Percentiles rank a stretch among this genome's conserved stretches.
Evolutionary conservation across 345 rosid species (phyloP).

Genomic region (Pugionium cornutum): DNA sequence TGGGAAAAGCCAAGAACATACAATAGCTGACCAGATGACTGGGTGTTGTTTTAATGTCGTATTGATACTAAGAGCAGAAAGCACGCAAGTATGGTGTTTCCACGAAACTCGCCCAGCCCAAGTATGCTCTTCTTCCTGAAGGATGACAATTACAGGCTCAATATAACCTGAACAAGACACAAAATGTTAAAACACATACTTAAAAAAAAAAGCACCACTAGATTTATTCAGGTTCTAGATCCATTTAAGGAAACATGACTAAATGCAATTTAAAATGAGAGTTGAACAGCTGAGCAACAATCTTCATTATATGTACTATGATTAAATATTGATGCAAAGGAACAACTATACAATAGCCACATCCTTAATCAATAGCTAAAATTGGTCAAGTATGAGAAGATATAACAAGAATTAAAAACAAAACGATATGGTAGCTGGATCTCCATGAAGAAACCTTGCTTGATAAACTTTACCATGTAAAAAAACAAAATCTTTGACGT

Average conservation of each 20-base stretch:
- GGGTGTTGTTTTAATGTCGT: slow-evolving; percentile 94
- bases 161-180: slow-evolving; percentile 69
- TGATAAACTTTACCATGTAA: slow-evolving; percentile 65
- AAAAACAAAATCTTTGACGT: slow-evolving; percentile 90
- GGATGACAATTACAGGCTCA: slow-evolving; percentile 94
- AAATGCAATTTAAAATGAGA: background rate
- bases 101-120: slow-evolving; percentile 93
- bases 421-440: slow-evolving; percentile 13
- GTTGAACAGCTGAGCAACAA: slow-evolving; percentile 17
- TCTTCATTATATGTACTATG: background rate
- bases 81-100: slow-evolving; percentile 95
- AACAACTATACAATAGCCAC: background rate
- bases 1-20: slow-evolving; percentile 51
- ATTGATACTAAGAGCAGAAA: slow-evolving; percentile 96
- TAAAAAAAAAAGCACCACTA: slow-evolving; percentile 28
- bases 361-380: background rate
- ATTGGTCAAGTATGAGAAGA: background rate
- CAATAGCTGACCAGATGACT: slow-evolving; percentile 93
- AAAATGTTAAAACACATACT: slow-evolving; percentile 33
- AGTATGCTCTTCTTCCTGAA: slow-evolving; percentile 90
- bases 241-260: slow-evolving; percentile 15
- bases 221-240: slow-evolving; percentile 17
- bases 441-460: slow-evolving; percentile 29
- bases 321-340: background rate
- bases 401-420: slow-evolving; percentile 12